Base-by-base conservation (phyloP, 352 stramenopile genomes). In the Phytophthora cajani region DNA sequence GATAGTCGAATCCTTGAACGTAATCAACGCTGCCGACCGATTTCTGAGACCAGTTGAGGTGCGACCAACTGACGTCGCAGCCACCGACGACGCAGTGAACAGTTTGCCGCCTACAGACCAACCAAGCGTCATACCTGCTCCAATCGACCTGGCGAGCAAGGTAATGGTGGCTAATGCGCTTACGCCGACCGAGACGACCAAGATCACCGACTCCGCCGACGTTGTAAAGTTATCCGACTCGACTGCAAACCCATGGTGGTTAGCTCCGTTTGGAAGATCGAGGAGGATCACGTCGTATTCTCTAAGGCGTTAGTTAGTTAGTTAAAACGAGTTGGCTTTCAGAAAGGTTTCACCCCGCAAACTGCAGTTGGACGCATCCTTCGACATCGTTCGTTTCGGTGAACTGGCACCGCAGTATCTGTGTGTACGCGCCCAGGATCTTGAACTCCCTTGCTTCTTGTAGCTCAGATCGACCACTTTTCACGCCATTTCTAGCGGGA, bases 201-300 rank as follows among this genome's bases (percentile, higher is more conserved):
- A 19, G 19, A 2, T 42, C 5, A 38, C 40, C 23, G 42, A 36
- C 16, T 52, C 14, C 32, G 49, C 40, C 58, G 47, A 63, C 1
- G 32, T 71, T 19, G 46, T 74, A 50, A 81, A 77, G 7, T 56
- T 55, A 9, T 61, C 58, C 1, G 58, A 73, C 27, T 12, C 30
- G 33, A 32, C n/a, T 1, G 25, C 30, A 11, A 75, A 54, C 32
- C 21, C 36, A 47, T 78, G 74, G 74, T 80, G 74, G 70, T 17
- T 68, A 52, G 38, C 58, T 25, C 59, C 74, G 16, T 73, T 80
- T 50, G 62, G 57, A 57, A 49, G 58, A 68, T 60, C 66, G 38
- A 75, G 52, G 23, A 77, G 63, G 17, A 74, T 88, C 55, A 79
- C 66, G n/a, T 80, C 77, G 19, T 65, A 82, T 49, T 79, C 77